Conservation (phyloP, 2,329 filamentous ascomycete species). For the Fusarium nodosum region DNA sequence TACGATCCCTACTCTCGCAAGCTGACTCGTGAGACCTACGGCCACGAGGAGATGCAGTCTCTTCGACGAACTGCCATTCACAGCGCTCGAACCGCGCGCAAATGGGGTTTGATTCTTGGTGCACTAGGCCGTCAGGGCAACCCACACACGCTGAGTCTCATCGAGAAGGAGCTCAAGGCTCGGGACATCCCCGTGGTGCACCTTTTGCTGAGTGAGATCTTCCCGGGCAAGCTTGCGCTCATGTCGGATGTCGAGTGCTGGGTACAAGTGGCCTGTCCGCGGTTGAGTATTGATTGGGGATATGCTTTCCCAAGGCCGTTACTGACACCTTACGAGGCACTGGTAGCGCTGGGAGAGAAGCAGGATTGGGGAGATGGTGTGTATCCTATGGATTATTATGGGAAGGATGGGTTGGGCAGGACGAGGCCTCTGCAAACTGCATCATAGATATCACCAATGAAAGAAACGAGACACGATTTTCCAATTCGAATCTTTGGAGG, state of each 20-base stretch:
- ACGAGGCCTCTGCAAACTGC: slow-evolving; percentile 67
- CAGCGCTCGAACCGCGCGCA: slow-evolving; percentile 80
- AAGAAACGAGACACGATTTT: slow-evolving; percentile 15
- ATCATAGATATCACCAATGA: slow-evolving; percentile 12
- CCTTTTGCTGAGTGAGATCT: slow-evolving; percentile 91
- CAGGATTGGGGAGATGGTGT: slow-evolving; percentile 81
- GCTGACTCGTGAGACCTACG: slow-evolving; percentile 91
- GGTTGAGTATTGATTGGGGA: slow-evolving; percentile 98
- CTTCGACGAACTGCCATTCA: slow-evolving; percentile 82
- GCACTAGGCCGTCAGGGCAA: slow-evolving; percentile 95
- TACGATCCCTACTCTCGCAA: slow-evolving; percentile 97
- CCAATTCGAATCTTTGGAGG: neutral
- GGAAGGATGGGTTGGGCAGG: slow-evolving; percentile 88
- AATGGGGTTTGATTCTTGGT: slow-evolving; percentile 96
- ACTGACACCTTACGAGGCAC: slow-evolving; percentile 93
- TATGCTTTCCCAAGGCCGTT: slow-evolving; percentile 93
- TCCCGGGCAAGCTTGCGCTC: slow-evolving; percentile 92
- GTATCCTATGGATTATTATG: slow-evolving; percentile 99
- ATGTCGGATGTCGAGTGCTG: slow-evolving; percentile 97
- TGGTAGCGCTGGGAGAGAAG: slow-evolving; percentile 85
- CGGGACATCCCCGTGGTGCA: slow-evolving; percentile 86
- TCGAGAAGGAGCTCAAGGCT: slow-evolving; percentile 80
- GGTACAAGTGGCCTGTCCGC: slow-evolving; percentile 98
- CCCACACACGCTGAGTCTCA: slow-evolving; percentile 88
- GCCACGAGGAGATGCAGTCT: slow-evolving; percentile 89